A percentile compares a stretch with the other conserved stretches of the same genome.
Conservation (phyloP, 2,329 filamentous ascomycete genomes). For the Alternaria triticimaculans region DNA sequence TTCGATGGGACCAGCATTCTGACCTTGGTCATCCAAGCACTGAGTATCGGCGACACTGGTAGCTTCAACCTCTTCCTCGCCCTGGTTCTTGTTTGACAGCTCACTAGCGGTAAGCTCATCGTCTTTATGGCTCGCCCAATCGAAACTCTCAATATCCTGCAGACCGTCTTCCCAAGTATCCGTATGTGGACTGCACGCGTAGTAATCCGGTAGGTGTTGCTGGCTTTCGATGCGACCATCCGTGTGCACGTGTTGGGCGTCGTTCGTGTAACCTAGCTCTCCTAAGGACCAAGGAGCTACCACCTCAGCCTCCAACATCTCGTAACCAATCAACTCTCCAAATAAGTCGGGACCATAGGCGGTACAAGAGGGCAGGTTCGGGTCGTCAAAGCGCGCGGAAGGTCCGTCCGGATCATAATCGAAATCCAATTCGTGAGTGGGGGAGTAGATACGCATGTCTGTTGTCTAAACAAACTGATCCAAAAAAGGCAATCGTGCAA, state of each 20-base stretch:
- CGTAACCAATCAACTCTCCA: neutral
- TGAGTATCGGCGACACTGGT: neutral
- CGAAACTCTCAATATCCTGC: constrained; percentile 31
- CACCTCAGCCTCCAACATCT: neutral
- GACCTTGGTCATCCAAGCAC: neutral
- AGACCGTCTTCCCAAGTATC: constrained; percentile 30
- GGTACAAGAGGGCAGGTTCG: neutral
- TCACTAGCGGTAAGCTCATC: neutral
- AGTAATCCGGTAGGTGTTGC: constrained; percentile 9
- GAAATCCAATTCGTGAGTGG: neutral
- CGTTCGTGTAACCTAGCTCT: constrained; percentile 5
- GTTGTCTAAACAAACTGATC: neutral
- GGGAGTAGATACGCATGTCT: neutral
- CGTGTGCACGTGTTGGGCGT: neutral
- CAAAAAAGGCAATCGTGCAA: constrained; percentile 12
- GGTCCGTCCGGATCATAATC: neutral
- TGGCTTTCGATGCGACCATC: constrained; percentile 13
- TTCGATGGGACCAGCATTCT: neutral
- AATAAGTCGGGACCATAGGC: neutral
- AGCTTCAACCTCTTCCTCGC: neutral
- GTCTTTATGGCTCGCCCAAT: constrained; percentile 21
- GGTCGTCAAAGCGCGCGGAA: neutral
- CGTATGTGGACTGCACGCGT: constrained; percentile 7
- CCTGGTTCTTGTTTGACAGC: neutral
- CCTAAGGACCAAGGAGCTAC: neutral